phyloP scores from a whole-genome alignment of 164 flowering plant genomes.

The Vitis labrusca region DNA sequence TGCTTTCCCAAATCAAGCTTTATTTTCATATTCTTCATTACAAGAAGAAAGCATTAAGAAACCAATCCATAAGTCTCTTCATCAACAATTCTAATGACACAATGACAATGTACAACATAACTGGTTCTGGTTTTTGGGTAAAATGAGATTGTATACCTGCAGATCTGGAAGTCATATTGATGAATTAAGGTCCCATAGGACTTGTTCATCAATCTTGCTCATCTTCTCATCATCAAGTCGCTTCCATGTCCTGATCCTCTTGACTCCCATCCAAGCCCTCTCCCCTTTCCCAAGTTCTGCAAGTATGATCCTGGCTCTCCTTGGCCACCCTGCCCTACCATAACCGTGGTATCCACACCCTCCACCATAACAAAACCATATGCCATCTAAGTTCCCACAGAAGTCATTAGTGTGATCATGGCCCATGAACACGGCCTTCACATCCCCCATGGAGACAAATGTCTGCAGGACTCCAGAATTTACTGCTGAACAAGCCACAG shows the following conservation, averaged over 20 bases:
- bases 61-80: no score
- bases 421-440: slow-evolving; percentile 85
- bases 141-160: background rate
- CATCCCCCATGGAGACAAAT: slow-evolving; percentile 56
- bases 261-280: slow-evolving; percentile 54
- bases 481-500: slow-evolving; percentile 65
- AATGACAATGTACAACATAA: background rate
- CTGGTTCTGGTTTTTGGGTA: no score
- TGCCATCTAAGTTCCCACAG: slow-evolving; percentile 71
- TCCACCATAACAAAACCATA: slow-evolving; percentile 92
- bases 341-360: slow-evolving; percentile 92
- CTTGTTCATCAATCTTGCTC: slow-evolving; percentile 70
- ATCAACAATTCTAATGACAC: no score
- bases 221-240: slow-evolving; percentile 68
- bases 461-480: slow-evolving; percentile 74
- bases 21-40: no score
- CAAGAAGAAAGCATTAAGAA: no score
- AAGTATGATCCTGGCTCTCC: slow-evolving; percentile 72
- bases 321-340: slow-evolving; percentile 70
- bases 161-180: slow-evolving; percentile 2
- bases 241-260: slow-evolving; percentile 83
- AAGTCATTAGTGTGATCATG: slow-evolving; percentile 91
- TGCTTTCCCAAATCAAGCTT: no score
- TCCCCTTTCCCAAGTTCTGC: slow-evolving; percentile 57
- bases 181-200: slow-evolving; percentile 47